phyloP scores from a whole-genome alignment of 2,329 filamentous ascomycete genomes.

The Sordariomycetes sp. region DNA sequence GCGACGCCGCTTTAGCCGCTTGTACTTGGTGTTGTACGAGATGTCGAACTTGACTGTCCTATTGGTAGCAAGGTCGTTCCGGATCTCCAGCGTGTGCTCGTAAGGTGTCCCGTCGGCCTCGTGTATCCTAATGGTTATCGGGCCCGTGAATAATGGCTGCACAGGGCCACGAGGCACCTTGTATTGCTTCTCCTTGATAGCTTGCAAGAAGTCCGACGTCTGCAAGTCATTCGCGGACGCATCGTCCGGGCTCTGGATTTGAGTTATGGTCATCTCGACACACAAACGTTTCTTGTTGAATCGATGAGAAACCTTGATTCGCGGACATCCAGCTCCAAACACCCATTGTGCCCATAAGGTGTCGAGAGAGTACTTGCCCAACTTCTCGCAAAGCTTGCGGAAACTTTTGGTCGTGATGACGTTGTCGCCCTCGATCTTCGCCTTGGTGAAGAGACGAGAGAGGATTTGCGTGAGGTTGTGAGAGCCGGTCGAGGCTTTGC shows the following conservation, averaged over 20 bases:
- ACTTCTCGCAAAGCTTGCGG: slow-evolving; percentile 74
- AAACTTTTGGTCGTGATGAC: slow-evolving; percentile 69
- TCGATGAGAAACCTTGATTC: slow-evolving; percentile 73
- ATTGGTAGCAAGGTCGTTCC: slow-evolving; percentile 58
- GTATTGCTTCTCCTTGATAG: slow-evolving; percentile 68
- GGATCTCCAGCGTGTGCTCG: slow-evolving; percentile 94
- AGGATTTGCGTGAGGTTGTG: slow-evolving; percentile 78
- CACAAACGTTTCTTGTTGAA: slow-evolving; percentile 98
- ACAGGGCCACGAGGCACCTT: slow-evolving; percentile 58
- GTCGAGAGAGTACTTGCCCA: slow-evolving; percentile 77
- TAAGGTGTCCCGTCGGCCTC: slow-evolving; percentile 97
- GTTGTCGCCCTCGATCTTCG: slow-evolving; percentile 64
- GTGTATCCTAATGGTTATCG: slow-evolving; percentile 96
- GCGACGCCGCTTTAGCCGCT: slow-evolving; percentile 77
- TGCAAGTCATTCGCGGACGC: slow-evolving; percentile 24
- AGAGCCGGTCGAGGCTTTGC: slow-evolving; percentile 72
- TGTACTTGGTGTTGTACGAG: slow-evolving; percentile 98
- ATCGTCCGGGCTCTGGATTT: slow-evolving; percentile 41
- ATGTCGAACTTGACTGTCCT: slow-evolving; percentile 77
- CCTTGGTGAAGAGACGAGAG: slow-evolving; percentile 74
- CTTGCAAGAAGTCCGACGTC: slow-evolving; percentile 69
- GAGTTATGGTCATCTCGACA: slow-evolving; percentile 81
- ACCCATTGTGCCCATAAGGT: slow-evolving; percentile 94
- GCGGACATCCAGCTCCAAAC: slow-evolving; percentile 75
- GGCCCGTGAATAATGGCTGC: slow-evolving; percentile 80